Evolutionary conservation across 768 basidiomycete genomes (phyloP), one percentile per base, ranked within the genome.

Genomic region (Boletus sensibilis): DNA sequence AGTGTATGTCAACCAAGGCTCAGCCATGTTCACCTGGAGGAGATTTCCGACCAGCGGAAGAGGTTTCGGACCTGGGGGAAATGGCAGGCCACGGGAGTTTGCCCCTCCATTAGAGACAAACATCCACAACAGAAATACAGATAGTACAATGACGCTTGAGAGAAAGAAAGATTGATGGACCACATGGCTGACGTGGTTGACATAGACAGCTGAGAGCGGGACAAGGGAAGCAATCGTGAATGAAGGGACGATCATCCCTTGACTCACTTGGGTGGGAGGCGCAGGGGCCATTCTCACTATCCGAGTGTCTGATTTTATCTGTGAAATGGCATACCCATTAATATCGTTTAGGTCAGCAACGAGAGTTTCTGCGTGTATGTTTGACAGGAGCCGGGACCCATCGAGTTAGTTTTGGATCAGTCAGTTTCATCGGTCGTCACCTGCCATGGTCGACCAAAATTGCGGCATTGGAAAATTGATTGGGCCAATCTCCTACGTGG

Each of bases 1-100:
- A 13, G 74, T 62, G 52, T 73, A 74, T 20, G 71, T 66, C 27
- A 74, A 41, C 73, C 73, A 75, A 5, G 74, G 69, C n/a, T 64
- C 54, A 12, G 65, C 31, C 2, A 59, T 55, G 39, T 72, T 67
- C 35, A 74, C 31, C 41, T 68, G 64, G 45, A 57, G 53, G 38
- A 68, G 25, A 55, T 70, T 69, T 41, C 71, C 71, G 23, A 72
- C 40, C 20, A 72, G 39, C 4, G 72, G 72, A 13, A 72, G 57
- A 18, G 73, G 57, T 53, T 57, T 65, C 0, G 71, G 72, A 20
- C 71, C 71, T n/a, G 72, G 71, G 12, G 70, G 72, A 7, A 63
- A 52, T n/a, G 60, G 60, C 18, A 64, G 16, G 31, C 50, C 57
- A 18, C 34, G 27, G 16, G 52, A n/a, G n/a, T 41, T 60, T 37